These are phyloP conservation scores for Chytriomyces sp. DNA, from an alignment of 192 early-diverging fungal genomes.

Conservation along the genomic window DNA sequence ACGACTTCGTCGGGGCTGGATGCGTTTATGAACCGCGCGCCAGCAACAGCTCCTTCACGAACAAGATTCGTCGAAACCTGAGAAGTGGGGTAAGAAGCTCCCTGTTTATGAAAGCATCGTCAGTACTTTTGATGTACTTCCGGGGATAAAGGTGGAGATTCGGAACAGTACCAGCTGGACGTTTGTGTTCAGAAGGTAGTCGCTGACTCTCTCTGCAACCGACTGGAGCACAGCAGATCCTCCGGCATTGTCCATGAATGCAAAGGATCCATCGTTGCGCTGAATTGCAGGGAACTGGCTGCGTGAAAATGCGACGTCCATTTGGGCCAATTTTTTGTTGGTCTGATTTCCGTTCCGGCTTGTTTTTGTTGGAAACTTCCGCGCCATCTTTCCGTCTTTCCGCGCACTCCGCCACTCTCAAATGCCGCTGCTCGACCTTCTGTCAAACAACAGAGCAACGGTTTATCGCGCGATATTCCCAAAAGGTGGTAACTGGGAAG, in stretches of 20 bases:
- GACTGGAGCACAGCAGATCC: slow-evolving; percentile 35
- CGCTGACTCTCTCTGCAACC: slow-evolving; percentile 26
- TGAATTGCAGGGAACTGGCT: slow-evolving; percentile 28
- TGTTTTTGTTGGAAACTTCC: too few species aligned
- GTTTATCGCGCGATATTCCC: slow-evolving; percentile 20
- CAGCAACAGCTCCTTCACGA: background rate
- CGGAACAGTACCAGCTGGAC: slow-evolving; percentile 29
- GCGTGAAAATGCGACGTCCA: slow-evolving; percentile 19
- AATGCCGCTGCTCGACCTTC: slow-evolving; percentile 25
- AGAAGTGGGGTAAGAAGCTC: slow-evolving; percentile 18
- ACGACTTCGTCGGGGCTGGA: slow-evolving; percentile 16
- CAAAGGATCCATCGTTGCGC: slow-evolving; percentile 10
- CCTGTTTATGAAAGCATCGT: background rate
- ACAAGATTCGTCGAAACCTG: slow-evolving; percentile 24
- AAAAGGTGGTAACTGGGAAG: slow-evolving; percentile 8
- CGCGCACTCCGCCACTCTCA: too few species aligned
- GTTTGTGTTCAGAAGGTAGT: slow-evolving; percentile 27
- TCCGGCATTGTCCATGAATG: slow-evolving; percentile 43
- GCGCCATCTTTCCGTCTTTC: too few species aligned
- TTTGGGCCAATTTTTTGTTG: background rate
- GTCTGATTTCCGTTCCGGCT: too few species aligned
- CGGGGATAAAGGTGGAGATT: background rate
- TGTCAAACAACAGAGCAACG: slow-evolving; percentile 20
- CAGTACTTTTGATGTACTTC: background rate
- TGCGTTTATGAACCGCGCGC: slow-evolving; percentile 36